Percentiles rank a stretch among this genome's conserved stretches.
phyloP scores from a whole-genome alignment of 2,329 filamentous ascomycete species.

The Torrubiella hemipterigena region DNA sequence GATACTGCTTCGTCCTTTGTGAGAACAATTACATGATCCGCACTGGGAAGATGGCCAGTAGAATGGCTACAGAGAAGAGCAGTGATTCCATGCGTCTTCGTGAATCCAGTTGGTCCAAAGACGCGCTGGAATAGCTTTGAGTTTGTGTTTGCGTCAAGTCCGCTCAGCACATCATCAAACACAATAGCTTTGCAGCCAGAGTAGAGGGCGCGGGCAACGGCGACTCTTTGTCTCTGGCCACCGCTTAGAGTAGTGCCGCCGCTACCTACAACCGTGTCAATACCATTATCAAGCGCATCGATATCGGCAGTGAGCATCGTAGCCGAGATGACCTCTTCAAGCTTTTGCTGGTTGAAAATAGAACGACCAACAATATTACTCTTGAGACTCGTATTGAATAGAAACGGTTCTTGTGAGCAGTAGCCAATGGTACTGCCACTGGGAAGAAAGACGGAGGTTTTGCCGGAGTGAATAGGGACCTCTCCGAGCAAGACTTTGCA shows the following conservation, averaged over 20 bases:
- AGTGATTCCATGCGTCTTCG: constrained; percentile 21
- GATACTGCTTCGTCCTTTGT: constrained; percentile 19
- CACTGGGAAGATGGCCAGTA: constrained; percentile 17
- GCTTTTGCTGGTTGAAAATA: constrained; percentile 16
- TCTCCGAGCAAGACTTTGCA: constrained; percentile 21
- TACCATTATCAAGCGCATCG: constrained; percentile 17
- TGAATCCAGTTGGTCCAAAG: constrained; percentile 16
- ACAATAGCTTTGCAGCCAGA: too few relatives aligned
- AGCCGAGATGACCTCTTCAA: constrained; percentile 21
- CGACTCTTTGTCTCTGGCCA: too few relatives aligned
- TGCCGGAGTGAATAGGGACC: constrained; percentile 10
- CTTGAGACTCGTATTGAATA: constrained; percentile 20
- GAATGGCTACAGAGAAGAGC: constrained; percentile 27
- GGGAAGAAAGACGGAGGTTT: constrained; percentile 6
- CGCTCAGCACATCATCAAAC: too few relatives aligned
- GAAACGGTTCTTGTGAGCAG: constrained; percentile 20
- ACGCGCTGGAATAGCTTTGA: constrained; percentile 13
- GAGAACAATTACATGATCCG: constrained; percentile 36
- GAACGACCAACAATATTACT: constrained; percentile 25
- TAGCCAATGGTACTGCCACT: constrained; percentile 12
- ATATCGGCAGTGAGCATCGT: constrained; percentile 20
- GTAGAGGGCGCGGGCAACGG: too few relatives aligned
- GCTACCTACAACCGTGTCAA: constrained; percentile 25
- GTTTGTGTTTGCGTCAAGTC: too few relatives aligned
- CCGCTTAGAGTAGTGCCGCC: constrained; percentile 29